Evolutionary conservation across 352 stramenopile genomes (phyloP).

Genomic region (Phytopythium sindhum): DNA sequence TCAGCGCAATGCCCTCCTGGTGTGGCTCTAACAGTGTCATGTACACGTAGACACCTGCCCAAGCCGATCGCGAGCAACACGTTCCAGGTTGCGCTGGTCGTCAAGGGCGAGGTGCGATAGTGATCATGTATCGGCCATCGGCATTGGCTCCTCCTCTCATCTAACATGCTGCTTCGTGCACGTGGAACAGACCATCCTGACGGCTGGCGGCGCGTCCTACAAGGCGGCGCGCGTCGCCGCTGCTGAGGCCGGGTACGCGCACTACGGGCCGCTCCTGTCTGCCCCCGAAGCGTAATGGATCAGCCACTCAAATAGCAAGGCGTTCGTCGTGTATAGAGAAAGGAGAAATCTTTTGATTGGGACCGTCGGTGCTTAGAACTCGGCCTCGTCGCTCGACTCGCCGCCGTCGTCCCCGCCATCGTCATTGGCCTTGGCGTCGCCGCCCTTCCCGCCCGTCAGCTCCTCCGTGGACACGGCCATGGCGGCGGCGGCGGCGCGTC

Average conservation of each 20-base stretch:
- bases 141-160: not conserved
- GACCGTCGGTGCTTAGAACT: slow-evolving; percentile 52
- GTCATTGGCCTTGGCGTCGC: slow-evolving; percentile 5
- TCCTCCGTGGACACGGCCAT: slow-evolving; percentile 68
- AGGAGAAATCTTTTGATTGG: not conserved
- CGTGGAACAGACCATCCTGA: slow-evolving; percentile 35
- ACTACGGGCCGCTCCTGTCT: slow-evolving; percentile 34
- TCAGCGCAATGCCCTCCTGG: not conserved
- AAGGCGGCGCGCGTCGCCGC: slow-evolving; percentile 53
- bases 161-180: not conserved
- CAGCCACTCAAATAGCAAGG: not conserved
- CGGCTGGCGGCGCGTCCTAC: slow-evolving; percentile 47
- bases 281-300: not conserved
- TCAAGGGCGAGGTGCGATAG: slow-evolving; percentile 53
- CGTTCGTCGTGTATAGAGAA: not conserved
- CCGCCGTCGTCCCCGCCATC: slow-evolving; percentile 63
- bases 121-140: not conserved
- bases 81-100: slow-evolving; percentile 57
- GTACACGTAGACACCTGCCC: slow-evolving; percentile 41
- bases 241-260: slow-evolving; percentile 45
- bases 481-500: slow-evolving; percentile 66
- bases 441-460: slow-evolving; percentile 20
- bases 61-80: slow-evolving; percentile 36
- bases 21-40: not conserved
- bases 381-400: slow-evolving; percentile 78